Conservation (phyloP, 495 filamentous ascomycete genomes). For the Penicillium atrosanguineum region DNA sequence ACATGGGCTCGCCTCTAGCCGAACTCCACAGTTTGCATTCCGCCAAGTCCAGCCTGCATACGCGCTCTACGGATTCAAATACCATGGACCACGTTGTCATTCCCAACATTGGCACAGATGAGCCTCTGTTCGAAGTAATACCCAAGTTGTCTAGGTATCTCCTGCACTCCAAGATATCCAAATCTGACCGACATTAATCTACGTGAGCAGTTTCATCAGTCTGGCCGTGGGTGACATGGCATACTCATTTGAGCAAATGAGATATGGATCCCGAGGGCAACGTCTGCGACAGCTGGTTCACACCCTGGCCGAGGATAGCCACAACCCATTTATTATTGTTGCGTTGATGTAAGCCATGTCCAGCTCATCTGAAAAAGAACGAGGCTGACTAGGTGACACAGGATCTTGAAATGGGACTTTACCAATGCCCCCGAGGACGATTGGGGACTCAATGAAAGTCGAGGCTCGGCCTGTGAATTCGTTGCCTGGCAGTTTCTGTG, state of each 20-base stretch:
- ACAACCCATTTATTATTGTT: conserved; percentile 72
- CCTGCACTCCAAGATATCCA: neutral
- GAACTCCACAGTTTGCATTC: neutral
- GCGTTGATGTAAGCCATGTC: conserved; percentile 65
- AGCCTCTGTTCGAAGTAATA: conserved; percentile 63
- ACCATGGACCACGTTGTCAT: conserved; percentile 37
- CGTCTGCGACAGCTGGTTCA: conserved; percentile 63
- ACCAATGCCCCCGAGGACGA: conserved; percentile 58
- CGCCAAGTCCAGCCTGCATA: neutral
- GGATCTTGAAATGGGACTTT: conserved; percentile 81
- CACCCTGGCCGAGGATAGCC: conserved; percentile 60
- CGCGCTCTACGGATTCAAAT: conserved; percentile 8
- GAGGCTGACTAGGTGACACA: conserved; percentile 22
- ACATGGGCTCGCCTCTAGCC: neutral
- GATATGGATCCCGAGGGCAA: conserved; percentile 62
- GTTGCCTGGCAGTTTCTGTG: conserved; percentile 87
- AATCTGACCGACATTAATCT: neutral
- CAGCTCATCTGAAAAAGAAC: neutral
- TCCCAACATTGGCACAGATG: conserved; percentile 61
- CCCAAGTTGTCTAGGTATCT: conserved; percentile 64
- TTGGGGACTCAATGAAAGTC: conserved; percentile 67
- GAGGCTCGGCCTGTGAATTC: conserved; percentile 85
- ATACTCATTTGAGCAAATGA: conserved; percentile 76
- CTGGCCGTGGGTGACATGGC: conserved; percentile 61
- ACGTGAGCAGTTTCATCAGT: conserved; percentile 35